Conservation (phyloP, 2,329 filamentous ascomycete species). For the Salinomyces thailandicus region DNA sequence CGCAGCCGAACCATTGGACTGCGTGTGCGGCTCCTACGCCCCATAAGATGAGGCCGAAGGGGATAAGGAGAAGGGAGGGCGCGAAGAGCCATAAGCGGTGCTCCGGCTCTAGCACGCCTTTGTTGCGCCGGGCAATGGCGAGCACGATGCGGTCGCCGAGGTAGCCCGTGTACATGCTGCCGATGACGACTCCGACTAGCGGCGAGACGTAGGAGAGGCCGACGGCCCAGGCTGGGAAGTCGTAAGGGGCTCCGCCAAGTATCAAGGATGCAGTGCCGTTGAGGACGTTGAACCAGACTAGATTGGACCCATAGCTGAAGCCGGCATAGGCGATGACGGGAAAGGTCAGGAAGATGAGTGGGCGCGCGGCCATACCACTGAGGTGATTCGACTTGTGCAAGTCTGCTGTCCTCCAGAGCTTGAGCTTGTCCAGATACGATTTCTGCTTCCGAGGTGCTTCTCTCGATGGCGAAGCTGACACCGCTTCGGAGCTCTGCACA, state of each 20-base stretch:
- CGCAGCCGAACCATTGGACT: slow-evolving; percentile 41
- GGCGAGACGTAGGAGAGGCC: slow-evolving; percentile 29
- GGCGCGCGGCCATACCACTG: slow-evolving; percentile 20
- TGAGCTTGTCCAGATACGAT: slow-evolving; percentile 26
- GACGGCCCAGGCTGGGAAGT: slow-evolving; percentile 30
- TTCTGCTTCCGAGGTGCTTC: slow-evolving; percentile 11
- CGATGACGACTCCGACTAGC: slow-evolving; percentile 28
- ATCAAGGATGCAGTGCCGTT: slow-evolving; percentile 34
- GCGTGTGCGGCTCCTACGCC: slow-evolving; percentile 38
- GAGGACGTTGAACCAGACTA: slow-evolving; percentile 36
- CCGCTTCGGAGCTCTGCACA: slow-evolving; percentile 3
- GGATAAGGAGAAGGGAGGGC: slow-evolving; percentile 34
- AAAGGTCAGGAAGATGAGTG: slow-evolving; percentile 12
- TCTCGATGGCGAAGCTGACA: neutral
- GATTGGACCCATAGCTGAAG: slow-evolving; percentile 30
- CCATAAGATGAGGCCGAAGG: slow-evolving; percentile 39
- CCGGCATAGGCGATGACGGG: slow-evolving; percentile 31
- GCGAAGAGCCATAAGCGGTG: slow-evolving; percentile 32
- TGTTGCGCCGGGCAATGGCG: slow-evolving; percentile 27
- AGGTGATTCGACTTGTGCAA: slow-evolving; percentile 23
- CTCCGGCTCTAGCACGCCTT: slow-evolving; percentile 32
- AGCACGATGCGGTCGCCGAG: slow-evolving; percentile 28
- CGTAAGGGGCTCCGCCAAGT: slow-evolving; percentile 28
- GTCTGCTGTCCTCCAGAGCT: slow-evolving; percentile 21
- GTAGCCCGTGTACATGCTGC: slow-evolving; percentile 26